phyloP scores from a whole-genome alignment of 75 land plant species.

The Larix kaempferi region DNA sequence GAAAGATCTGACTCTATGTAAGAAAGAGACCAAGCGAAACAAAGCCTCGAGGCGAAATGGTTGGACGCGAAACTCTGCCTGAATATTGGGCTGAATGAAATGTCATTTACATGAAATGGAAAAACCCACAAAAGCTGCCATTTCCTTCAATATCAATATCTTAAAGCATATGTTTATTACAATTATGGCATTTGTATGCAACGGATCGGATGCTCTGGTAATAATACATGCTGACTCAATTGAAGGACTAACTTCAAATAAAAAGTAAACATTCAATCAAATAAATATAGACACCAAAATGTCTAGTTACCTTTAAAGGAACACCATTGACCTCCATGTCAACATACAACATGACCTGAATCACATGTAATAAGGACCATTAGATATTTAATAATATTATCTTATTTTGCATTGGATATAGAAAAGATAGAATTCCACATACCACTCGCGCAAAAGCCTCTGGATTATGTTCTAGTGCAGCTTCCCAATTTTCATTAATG shows the following conservation, averaged over 20 bases:
- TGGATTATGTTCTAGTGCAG: conserved; percentile 95
- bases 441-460: conserved; percentile 98
- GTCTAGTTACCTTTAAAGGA: conserved; percentile 75
- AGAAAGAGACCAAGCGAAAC: not conserved
- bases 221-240: not conserved
- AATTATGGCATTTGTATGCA: not conserved
- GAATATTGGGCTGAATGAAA: not conserved
- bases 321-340: conserved; percentile 99
- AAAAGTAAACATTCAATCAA: not conserved
- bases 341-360: conserved; percentile 98
- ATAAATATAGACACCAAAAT: not conserved
- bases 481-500: conserved; percentile 97
- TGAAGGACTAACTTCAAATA: not conserved
- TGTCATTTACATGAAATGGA: not conserved
- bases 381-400: conserved; percentile 1
- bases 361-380: conserved; percentile 1
- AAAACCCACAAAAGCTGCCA: not conserved
- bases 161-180: not conserved
- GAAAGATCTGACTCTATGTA: too few relatives aligned
- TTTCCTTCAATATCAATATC: not conserved
- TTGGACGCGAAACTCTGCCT: not conserved
- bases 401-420: not conserved
- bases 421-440: conserved; percentile 12
- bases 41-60: too few relatives aligned
- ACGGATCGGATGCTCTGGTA: not conserved